Evolutionary conservation across 2,329 filamentous ascomycete genomes (phyloP).

Genomic region (Onygena corvina): DNA sequence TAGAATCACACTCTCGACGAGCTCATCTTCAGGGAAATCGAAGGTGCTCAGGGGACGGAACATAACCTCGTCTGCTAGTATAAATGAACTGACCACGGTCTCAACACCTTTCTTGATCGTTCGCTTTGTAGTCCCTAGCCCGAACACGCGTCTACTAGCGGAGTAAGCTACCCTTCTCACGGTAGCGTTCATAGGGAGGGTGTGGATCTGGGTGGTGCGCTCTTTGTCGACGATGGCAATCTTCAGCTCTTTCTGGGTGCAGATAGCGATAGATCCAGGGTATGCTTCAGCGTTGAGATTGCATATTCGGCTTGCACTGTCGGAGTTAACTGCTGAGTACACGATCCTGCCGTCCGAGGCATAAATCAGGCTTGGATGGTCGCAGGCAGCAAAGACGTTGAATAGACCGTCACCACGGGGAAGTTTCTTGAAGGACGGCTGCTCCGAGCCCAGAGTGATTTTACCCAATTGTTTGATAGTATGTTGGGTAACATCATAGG

Average conservation of each 20-base stretch:
- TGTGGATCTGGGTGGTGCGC: slow-evolving; percentile 75
- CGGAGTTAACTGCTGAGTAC: slow-evolving; percentile 86
- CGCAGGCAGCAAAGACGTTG: slow-evolving; percentile 85
- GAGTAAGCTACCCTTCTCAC: slow-evolving; percentile 82
- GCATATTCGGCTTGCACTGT: slow-evolving; percentile 69
- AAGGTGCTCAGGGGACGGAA: slow-evolving; percentile 69
- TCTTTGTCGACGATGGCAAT: slow-evolving; percentile 73
- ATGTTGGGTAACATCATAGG: slow-evolving; percentile 50
- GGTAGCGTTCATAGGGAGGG: slow-evolving; percentile 66
- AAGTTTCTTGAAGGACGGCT: slow-evolving; percentile 67
- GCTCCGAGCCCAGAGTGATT: slow-evolving; percentile 72
- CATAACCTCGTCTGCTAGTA: slow-evolving; percentile 78
- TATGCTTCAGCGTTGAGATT: slow-evolving; percentile 72
- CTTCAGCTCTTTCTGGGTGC: slow-evolving; percentile 62
- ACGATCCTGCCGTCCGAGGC: slow-evolving; percentile 75
- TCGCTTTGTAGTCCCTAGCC: slow-evolving; percentile 70
- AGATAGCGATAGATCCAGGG: slow-evolving; percentile 67
- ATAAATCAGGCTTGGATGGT: slow-evolving; percentile 89
- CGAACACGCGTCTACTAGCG: slow-evolving; percentile 64
- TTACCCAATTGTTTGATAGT: slow-evolving; percentile 62
- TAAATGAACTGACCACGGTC: slow-evolving; percentile 65
- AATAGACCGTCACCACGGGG: slow-evolving; percentile 54
- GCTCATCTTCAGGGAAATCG: slow-evolving; percentile 53
- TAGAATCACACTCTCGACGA: slow-evolving; percentile 74
- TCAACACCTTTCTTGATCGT: slow-evolving; percentile 61